Base-by-base conservation (phyloP, 2,329 filamentous ascomycete species). In the Phialemoniopsis sp. region DNA sequence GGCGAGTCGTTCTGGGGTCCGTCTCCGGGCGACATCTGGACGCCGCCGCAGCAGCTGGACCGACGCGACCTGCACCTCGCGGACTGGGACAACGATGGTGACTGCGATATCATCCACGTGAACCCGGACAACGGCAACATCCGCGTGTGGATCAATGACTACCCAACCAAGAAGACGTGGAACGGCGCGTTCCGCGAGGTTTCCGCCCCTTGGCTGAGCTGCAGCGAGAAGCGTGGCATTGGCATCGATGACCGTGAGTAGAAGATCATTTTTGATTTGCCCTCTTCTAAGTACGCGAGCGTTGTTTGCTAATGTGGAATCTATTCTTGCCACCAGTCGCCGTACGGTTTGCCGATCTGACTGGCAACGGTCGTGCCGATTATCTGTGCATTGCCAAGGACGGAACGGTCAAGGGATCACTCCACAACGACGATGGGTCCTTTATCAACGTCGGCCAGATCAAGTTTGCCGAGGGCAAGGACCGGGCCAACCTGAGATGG, bases 71-170 rank as follows among this genome's bases (percentile, higher is more conserved):
- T 66, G 5, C 55, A 64, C 31, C 43, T 65, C 7, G 51, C 47
- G 3, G 62, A 66, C 42, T 65, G 58, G 57, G 53, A 67, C 35
- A 56, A 54, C 12, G 61, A 65, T 43, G 61, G 62, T 1, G 38
- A 45, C 3, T 58, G 53, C 36, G 62, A 66, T 32, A 54, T 63
- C n/a, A n/a, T 63, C 26, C 52, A 41, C 37, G 50, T 58, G 1
- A 45, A 62, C 16, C 51, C 47, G 2, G 41, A 57, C 8, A 51
- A n/a, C n/a, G n/a, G n/a, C n/a, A n/a, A n/a, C n/a, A n/a, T n/a
- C n/a, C n/a, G n/a, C n/a, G n/a, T n/a, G n/a, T n/a, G n/a, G n/a
- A n/a, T n/a, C n/a, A n/a, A n/a, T n/a, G n/a, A n/a, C n/a, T n/a
- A n/a, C n/a, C n/a, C n/a, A n/a, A n/a, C n/a, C n/a, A n/a, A n/a